Evolutionary conservation across 495 filamentous ascomycete genomes (phyloP).

Genomic region (Baudoinia panamericana): DNA sequence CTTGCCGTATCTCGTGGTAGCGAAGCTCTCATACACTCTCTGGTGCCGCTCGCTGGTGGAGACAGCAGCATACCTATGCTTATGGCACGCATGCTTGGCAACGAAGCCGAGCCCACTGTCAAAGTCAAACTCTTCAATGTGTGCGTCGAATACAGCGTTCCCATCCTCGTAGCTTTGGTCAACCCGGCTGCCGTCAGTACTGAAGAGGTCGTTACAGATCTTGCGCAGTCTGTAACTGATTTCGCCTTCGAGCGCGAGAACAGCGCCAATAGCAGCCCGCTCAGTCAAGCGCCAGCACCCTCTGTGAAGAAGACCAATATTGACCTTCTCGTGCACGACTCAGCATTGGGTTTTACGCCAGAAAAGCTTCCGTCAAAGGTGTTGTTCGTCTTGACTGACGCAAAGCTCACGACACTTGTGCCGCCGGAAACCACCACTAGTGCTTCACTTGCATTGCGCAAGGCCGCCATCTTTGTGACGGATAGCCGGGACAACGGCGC

Average conservation of each 20-base stretch:
- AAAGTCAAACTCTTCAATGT: slow-evolving; percentile 76
- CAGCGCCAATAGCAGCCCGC: slow-evolving; percentile 8
- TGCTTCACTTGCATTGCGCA: slow-evolving; percentile 54
- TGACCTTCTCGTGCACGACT: slow-evolving; percentile 63
- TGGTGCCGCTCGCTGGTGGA: slow-evolving; percentile 25
- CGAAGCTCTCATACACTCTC: slow-evolving; percentile 55
- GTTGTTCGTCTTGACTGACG: slow-evolving; percentile 63
- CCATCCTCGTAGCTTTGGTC: slow-evolving; percentile 66
- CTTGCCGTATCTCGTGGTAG: slow-evolving; percentile 42
- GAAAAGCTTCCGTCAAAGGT: slow-evolving; percentile 59
- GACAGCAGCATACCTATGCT: slow-evolving; percentile 43
- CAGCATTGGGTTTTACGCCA: slow-evolving; percentile 75
- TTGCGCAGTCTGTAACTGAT: slow-evolving; percentile 66
- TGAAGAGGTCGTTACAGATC: slow-evolving; percentile 58
- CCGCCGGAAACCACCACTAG: slow-evolving; percentile 47
- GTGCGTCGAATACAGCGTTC: slow-evolving; percentile 70
- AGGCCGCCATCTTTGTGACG: slow-evolving; percentile 68
- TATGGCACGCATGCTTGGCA: slow-evolving; percentile 75
- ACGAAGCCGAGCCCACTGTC: slow-evolving; percentile 83
- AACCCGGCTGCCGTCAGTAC: slow-evolving; percentile 52
- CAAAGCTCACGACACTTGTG: slow-evolving; percentile 49
- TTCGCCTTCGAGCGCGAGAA: slow-evolving; percentile 16
- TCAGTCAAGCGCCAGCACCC: slow-evolving; percentile 20
- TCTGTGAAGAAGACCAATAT: slow-evolving; percentile 45
- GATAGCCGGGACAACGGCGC: slow-evolving; percentile 52